phyloP scores from a whole-genome alignment of 495 filamentous ascomycete genomes.

The Cairneyella variabilis region DNA sequence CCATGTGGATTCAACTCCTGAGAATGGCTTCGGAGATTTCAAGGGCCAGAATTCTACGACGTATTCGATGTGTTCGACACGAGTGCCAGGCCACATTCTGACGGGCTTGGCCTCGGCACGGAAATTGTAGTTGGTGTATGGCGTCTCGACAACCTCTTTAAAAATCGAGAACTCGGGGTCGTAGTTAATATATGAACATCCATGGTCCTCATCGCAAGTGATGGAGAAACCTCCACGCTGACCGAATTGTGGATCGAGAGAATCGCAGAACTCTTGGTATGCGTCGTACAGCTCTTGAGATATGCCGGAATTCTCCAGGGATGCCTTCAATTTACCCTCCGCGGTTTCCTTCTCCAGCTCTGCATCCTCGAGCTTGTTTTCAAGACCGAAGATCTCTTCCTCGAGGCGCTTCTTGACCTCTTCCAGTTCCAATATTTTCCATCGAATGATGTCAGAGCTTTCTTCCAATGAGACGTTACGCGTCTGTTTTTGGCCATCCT shows the following conservation, averaged over 20 bases:
- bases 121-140: constrained; percentile 6
- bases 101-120: constrained; percentile 2
- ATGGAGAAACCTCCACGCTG: constrained; percentile 14
- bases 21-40: neutral
- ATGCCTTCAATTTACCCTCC: neutral
- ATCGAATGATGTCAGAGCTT: neutral
- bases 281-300: constrained; percentile 9
- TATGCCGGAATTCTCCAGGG: constrained; percentile 1
- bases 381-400: neutral
- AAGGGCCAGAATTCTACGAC: constrained; percentile 11
- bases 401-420: neutral
- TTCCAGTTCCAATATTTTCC: neutral
- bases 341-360: neutral
- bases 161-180: constrained; percentile 9
- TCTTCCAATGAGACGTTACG: too few species aligned
- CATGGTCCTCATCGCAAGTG: constrained; percentile 8
- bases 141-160: constrained; percentile 2
- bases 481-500: too few species aligned
- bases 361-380: neutral
- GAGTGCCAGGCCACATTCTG: neutral
- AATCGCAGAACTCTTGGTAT: constrained; percentile 20
- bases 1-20: constrained; percentile 7
- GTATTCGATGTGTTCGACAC: neutral
- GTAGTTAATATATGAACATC: constrained; percentile 9
- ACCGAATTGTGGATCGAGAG: constrained; percentile 9